Base-by-base conservation (phyloP, 1,284 basidiomycete genomes). In the Tilletia caries region DNA sequence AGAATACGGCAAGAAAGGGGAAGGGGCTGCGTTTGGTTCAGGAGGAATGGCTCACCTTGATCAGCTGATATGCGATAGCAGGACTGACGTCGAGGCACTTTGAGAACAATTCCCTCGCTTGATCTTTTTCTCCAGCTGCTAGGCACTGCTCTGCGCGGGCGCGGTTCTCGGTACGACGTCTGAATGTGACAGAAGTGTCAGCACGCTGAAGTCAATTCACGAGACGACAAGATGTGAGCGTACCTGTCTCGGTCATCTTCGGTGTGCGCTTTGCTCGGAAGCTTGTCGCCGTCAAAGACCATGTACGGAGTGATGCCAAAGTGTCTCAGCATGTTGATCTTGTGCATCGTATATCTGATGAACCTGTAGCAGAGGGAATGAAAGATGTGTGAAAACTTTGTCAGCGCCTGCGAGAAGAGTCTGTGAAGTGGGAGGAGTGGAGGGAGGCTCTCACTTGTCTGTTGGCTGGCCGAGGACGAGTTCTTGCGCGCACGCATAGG, bases 1-100 rank as follows among this genome's bases (percentile, higher is more conserved):
- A n/a, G n/a, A n/a, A n/a, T n/a, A n/a, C n/a, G n/a, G n/a, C n/a
- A n/a, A n/a, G n/a, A n/a, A n/a, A n/a, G n/a, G n/a, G 20, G 27
- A 66, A 1, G 41, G 52, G 29, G 34, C 29, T n/a, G 2, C 34
- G 1, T 37, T 4, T 67, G 8, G n/a, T 25, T 32, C 18, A 8
- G 62, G 18, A 33, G 13, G 1, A 1, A 8, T 4, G 37, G 76
- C 86, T 66, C 76, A 89, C 93, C 88, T 98, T 97, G 86, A 98
- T 98, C 73, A 98, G 86, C 84, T 98, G 95, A 82, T 89, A 95
- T 4, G 96, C 96, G 92, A 98, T 95, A 82, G 94, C 90, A 1
- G 96, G 95, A 2, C 93, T 97, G 65, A 99, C 92, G 76, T 99
- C 96, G 66, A 98, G 85, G 76, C 92, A 93, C 84, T 96, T 96